A percentile compares a stretch with the other conserved stretches of the same genome.
Conservation (phyloP, 164 flowering plant species). For the Vitis cinerea region DNA sequence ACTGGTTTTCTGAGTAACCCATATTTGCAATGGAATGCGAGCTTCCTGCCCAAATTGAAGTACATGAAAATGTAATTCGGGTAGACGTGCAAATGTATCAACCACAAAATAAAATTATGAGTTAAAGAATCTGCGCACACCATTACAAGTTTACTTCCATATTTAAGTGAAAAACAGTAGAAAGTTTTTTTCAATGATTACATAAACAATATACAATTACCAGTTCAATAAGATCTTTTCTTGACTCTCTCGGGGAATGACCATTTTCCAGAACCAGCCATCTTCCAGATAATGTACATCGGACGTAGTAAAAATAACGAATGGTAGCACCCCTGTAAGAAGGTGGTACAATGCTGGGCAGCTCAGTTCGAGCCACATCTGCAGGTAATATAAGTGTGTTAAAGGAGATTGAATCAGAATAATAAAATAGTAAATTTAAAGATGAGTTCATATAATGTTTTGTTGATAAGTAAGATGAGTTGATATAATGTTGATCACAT, state of each 20-base stretch:
- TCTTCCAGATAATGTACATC: conserved; percentile 51
- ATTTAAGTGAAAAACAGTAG: too few relatives aligned
- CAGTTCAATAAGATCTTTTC: conserved; percentile 52
- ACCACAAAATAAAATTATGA: neutral
- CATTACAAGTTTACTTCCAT: too few relatives aligned
- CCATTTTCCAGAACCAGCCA: conserved; percentile 70
- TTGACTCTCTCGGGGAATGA: conserved; percentile 41
- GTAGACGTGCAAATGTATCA: neutral
- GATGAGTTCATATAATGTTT: neutral
- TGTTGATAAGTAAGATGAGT: neutral
- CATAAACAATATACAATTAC: conserved; percentile 22
- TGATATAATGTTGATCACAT: neutral
- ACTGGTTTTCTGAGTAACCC: conserved; percentile 71
- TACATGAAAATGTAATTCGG: conserved; percentile 3
- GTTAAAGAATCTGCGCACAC: too few relatives aligned
- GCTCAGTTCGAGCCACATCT: conserved; percentile 67
- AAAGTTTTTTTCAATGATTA: too few relatives aligned
- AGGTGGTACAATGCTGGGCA: conserved; percentile 81
- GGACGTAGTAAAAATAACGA: conserved; percentile 81
- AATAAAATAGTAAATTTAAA: neutral
- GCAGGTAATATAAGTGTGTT: conserved; percentile 21
- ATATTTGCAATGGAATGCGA: conserved; percentile 79
- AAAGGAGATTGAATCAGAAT: neutral
- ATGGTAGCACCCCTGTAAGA: conserved; percentile 85
- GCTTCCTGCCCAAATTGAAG: conserved; percentile 56